phyloP scores from a whole-genome alignment of 176 grass and related monocot species.

The Oryza punctata region DNA sequence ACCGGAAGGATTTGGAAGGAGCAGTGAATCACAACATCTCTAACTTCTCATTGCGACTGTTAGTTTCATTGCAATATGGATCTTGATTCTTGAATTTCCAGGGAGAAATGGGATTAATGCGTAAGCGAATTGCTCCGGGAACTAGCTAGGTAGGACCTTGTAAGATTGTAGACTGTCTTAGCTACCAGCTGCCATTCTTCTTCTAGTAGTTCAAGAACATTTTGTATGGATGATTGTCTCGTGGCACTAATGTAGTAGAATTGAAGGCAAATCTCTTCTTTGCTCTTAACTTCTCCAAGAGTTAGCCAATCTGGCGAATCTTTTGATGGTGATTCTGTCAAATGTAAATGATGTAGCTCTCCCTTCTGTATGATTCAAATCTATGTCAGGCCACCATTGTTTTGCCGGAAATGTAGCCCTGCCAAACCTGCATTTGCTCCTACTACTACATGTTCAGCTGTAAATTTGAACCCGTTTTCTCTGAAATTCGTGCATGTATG shows the following conservation, averaged over 20 bases:
- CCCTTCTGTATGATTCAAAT: neutral
- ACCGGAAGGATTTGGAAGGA: constrained; percentile 96
- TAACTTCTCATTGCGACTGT: neutral
- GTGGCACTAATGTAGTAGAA: constrained; percentile 28
- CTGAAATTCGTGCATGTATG: neutral
- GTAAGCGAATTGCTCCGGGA: neutral
- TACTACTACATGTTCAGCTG: neutral
- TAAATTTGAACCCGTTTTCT: neutral
- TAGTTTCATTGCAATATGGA: neutral
- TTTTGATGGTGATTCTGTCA: neutral
- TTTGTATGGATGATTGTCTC: neutral
- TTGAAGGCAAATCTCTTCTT: constrained; percentile 41
- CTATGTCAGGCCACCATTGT: constrained; percentile 3
- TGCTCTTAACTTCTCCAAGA: constrained; percentile 31
- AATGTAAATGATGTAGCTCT: constrained; percentile 40
- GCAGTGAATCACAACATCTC: constrained; percentile 39
- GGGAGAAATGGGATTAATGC: neutral
- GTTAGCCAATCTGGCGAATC: neutral
- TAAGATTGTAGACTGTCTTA: constrained; percentile 23
- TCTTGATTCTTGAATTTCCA: neutral
- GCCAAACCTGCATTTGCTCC: neutral
- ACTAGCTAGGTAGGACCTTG: constrained; percentile 15
- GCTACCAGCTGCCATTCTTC: neutral
- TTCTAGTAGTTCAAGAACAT: neutral
- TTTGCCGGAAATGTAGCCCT: neutral